These are phyloP conservation scores for Leccinellum rugosiceps DNA, from an alignment of 768 basidiomycete species.

Conservation along the genomic window DNA sequence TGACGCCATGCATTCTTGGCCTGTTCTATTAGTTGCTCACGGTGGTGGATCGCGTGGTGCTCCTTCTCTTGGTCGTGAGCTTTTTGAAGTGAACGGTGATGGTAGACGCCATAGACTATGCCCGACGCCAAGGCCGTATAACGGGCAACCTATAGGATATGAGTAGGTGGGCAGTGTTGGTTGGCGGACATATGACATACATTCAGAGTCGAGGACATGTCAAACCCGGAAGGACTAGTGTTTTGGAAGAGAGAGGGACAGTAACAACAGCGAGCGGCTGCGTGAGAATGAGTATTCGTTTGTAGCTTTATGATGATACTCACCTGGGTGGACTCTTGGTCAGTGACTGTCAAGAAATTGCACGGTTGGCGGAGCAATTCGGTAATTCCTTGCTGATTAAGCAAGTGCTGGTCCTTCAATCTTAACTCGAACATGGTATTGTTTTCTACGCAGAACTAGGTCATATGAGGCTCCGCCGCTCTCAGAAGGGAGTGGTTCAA, in stretches of 20 bases:
- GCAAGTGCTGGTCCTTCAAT: background rate
- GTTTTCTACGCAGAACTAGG: too few relatives aligned
- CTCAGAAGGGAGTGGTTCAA: too few relatives aligned
- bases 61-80: constrained; percentile 75
- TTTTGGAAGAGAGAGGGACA: constrained; percentile 11
- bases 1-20: constrained; percentile 91
- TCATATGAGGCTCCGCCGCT: too few relatives aligned
- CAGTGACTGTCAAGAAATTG: constrained; percentile 10
- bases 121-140: constrained; percentile 89
- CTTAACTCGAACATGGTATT: too few relatives aligned
- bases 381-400: constrained; percentile 32
- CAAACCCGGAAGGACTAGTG: constrained; percentile 13
- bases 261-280: constrained; percentile 15
- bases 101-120: constrained; percentile 87
- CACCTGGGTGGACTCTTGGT: constrained; percentile 11
- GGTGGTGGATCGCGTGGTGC: constrained; percentile 66
- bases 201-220: constrained; percentile 77
- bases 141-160: constrained; percentile 71
- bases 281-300: background rate
- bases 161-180: background rate
- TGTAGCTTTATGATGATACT: background rate
- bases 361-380: constrained; percentile 25
- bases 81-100: constrained; percentile 86
- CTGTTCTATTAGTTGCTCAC: constrained; percentile 75
- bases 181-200: constrained; percentile 41